Base-by-base conservation (phyloP, 2,329 filamentous ascomycete genomes). In the Fusarium pseudocircinatum region DNA sequence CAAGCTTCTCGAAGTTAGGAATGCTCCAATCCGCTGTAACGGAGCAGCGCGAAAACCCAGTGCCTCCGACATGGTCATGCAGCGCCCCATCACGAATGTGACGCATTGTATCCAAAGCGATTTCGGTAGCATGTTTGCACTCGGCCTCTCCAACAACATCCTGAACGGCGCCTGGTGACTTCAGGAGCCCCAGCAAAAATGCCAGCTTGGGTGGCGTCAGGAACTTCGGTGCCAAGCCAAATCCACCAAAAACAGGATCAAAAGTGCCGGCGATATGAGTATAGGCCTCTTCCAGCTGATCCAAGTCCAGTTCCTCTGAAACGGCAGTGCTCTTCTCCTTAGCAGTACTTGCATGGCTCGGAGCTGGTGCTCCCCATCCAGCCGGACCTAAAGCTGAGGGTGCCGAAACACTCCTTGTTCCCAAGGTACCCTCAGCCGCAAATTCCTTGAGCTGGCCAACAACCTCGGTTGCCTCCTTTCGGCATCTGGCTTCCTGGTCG, bases 1-100 rank as follows among this genome's bases (percentile, higher is more conserved):
- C 89, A 88, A 98, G 95, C 85, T 98, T 98, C 84, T 99, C 96
- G 77, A 98, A 99, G 81, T 97, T 95, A 16, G 96, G 96, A 52
- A 98, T 85, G 71, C 93, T 94, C 96, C 96, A 99, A 82, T 98
- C 94, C 20, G 91, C 86, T 0, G 96, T 98, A 13, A 97, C 93
- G 20, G 94, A 97, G 80, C 97, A 98, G 58, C 96, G 90, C 40
- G 87, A 84, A 74, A 90, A 90, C 7, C 89, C 89, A 12, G 79
- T 79, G 3, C 84, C 85, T 4, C 87, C 87, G 14, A 90, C 79
- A 63, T 90, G 89, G 67, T 91, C 89, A 59, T 86, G 83, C 69
- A 91, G 76, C 9, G 86, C 87, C 56, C 88, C 85, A 56, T 87
- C 84, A 4, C 85, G 83, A 20, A 98, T 96, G 66, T 90, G 91